Conservation (phyloP, 169 alveolate genomes). For the Eimeria maxima region DNA sequence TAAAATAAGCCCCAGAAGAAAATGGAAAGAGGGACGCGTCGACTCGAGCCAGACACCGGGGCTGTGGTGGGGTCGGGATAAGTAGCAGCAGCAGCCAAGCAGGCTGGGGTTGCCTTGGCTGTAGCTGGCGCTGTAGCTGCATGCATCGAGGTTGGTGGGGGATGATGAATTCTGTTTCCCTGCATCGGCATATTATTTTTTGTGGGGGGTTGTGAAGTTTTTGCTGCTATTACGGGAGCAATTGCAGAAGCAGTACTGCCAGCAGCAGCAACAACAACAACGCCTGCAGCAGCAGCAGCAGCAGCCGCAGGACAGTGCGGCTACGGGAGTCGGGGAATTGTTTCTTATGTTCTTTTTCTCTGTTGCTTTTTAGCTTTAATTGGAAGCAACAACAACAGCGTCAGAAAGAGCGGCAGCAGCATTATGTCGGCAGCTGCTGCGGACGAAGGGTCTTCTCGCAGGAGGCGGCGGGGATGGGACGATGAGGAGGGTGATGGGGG, state of each 20-base stretch:
- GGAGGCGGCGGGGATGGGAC: conserved; percentile 18
- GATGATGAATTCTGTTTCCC: background rate
- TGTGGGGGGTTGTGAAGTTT: background rate
- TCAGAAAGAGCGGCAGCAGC: conserved; percentile 33
- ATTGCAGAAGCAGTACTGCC: background rate
- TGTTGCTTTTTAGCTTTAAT: too few species aligned
- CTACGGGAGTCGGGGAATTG: too few species aligned
- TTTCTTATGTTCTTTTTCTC: too few species aligned
- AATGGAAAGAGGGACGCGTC: background rate
- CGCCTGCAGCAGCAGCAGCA: background rate
- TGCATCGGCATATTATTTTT: too few species aligned
- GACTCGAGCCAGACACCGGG: background rate
- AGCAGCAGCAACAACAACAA: background rate
- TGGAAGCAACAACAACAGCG: conserved; percentile 8
- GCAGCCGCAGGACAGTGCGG: background rate
- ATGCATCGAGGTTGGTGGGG: background rate
- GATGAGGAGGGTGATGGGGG: background rate
- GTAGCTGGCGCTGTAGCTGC: background rate
- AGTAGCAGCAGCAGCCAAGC: conserved; percentile 19
- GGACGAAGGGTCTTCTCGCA: conserved; percentile 15
- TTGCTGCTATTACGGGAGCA: conserved; percentile 5
- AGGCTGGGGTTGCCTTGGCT: background rate
- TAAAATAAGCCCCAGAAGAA: background rate
- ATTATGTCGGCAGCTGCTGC: background rate
- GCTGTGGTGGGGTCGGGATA: background rate